These are phyloP conservation scores for Botrytis hyacinthi DNA, from an alignment of 2,329 filamentous ascomycete species.

Conservation along the genomic window DNA sequence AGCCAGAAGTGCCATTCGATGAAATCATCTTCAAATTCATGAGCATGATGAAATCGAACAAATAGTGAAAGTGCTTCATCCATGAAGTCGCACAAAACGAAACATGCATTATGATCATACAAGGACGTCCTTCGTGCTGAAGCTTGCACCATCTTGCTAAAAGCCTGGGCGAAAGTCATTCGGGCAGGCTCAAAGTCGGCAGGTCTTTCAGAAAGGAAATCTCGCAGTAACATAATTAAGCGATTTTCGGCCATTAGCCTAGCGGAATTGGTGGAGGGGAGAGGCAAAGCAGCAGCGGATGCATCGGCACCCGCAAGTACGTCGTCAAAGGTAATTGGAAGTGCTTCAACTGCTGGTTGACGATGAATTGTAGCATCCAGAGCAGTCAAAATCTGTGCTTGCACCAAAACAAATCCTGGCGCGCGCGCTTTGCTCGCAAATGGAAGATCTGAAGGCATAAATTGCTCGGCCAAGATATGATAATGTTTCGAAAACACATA, in stretches of 20 bases:
- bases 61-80: slow-evolving; percentile 66
- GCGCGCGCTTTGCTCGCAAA: slow-evolving; percentile 57
- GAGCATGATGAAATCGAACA: slow-evolving; percentile 55
- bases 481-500: slow-evolving; percentile 72
- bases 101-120: slow-evolving; percentile 69
- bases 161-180: slow-evolving; percentile 61
- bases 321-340: slow-evolving; percentile 64
- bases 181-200: slow-evolving; percentile 52
- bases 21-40: slow-evolving; percentile 41
- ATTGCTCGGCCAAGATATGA: slow-evolving; percentile 63
- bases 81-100: slow-evolving; percentile 70
- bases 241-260: slow-evolving; percentile 70
- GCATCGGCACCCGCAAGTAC: slow-evolving; percentile 59
- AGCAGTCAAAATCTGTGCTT: slow-evolving; percentile 65
- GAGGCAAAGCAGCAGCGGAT: slow-evolving; percentile 52
- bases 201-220: slow-evolving; percentile 62
- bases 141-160: slow-evolving; percentile 59
- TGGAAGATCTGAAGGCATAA: slow-evolving; percentile 50
- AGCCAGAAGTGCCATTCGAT: slow-evolving; percentile 69
- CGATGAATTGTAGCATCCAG: slow-evolving; percentile 68
- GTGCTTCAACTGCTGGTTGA: slow-evolving; percentile 48
- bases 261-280: slow-evolving; percentile 58
- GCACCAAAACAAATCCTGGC: slow-evolving; percentile 60
- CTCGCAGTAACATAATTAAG: slow-evolving; percentile 66
- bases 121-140: slow-evolving; percentile 62